phyloP scores from a whole-genome alignment of 192 early-diverging fungal genomes.

The Lobosporangium transversale region DNA sequence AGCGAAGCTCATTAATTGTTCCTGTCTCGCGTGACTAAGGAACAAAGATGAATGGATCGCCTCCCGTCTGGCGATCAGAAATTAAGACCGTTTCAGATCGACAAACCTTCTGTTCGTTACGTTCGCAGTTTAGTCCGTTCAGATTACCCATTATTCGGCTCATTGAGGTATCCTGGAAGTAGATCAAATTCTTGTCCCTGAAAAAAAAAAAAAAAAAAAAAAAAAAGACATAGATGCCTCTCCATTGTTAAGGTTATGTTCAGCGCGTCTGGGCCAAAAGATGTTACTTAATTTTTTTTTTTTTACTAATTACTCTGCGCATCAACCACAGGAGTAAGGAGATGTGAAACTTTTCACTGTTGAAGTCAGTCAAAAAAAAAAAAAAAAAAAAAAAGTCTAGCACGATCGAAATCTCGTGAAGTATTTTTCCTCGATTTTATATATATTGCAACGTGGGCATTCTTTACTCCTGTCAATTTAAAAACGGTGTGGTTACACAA shows the following conservation, averaged over 20 bases:
- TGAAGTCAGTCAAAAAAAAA: background rate
- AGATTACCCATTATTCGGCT: background rate
- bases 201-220: too few relatives aligned
- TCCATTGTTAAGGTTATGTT: too few relatives aligned
- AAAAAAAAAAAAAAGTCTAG: background rate
- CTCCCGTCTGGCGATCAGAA: too few relatives aligned
- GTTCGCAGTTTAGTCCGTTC: background rate
- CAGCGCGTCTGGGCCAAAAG: too few relatives aligned
- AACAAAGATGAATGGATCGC: background rate
- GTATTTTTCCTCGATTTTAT: background rate
- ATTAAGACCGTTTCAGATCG: too few relatives aligned
- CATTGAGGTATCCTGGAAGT: background rate
- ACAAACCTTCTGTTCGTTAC: too few relatives aligned
- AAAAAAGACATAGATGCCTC: too few relatives aligned
- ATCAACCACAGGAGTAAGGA: background rate
- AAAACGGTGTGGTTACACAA: conserved; percentile 48
- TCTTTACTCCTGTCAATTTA: conserved; percentile 34
- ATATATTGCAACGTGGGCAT: conserved; percentile 23
- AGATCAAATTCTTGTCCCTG: background rate
- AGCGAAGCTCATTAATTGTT: background rate
- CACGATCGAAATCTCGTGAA: background rate
- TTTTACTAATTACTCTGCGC: background rate
- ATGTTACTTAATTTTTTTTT: background rate
- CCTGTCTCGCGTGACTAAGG: background rate
- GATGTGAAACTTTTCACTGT: too few relatives aligned